A percentile compares a stretch with the other conserved stretches of the same genome.
Evolutionary conservation across 805 yeast genomes (phyloP).

Genomic region (Saturnispora gosingensis): DNA sequence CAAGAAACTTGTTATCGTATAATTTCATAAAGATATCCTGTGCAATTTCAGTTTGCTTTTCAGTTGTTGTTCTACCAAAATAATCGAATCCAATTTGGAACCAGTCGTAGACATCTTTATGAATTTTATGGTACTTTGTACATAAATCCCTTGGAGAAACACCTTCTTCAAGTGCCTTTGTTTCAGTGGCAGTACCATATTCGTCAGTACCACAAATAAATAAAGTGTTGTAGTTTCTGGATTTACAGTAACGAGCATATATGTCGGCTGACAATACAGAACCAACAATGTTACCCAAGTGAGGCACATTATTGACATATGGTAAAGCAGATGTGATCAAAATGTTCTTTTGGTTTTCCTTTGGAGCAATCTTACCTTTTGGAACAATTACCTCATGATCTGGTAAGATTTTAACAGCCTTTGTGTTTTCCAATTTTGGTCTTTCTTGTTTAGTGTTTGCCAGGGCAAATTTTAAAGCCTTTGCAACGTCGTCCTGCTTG

Average conservation of each 20-base stretch:
- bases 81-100: constrained; percentile 89
- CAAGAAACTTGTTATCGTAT: constrained; percentile 67
- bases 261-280: constrained; percentile 93
- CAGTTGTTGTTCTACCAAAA: constrained; percentile 95
- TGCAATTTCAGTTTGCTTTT: constrained; percentile 85
- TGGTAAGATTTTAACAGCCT: constrained; percentile 20
- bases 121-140: constrained; percentile 81
- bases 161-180: constrained; percentile 92
- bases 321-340: constrained; percentile 95
- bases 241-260: constrained; percentile 80
- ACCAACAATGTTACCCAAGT: constrained; percentile 94
- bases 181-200: constrained; percentile 98
- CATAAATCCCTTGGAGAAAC: constrained; percentile 84
- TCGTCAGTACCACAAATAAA: constrained; percentile 97
- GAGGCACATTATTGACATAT: constrained; percentile 97
- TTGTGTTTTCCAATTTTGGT: constrained; percentile 34
- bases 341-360: constrained; percentile 64
- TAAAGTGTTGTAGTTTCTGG: constrained; percentile 78
- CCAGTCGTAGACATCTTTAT: constrained; percentile 91
- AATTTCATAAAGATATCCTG: constrained; percentile 83
- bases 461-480: constrained; percentile 39
- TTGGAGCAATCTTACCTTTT: constrained; percentile 49
- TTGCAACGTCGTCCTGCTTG: constrained; percentile 30
- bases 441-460: constrained; percentile 37
- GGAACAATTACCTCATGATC: constrained; percentile 12